Percentiles rank a stretch among this genome's conserved stretches.
phyloP scores from a whole-genome alignment of 1,284 basidiomycete genomes.

The Ganoderma leucocontextum region DNA sequence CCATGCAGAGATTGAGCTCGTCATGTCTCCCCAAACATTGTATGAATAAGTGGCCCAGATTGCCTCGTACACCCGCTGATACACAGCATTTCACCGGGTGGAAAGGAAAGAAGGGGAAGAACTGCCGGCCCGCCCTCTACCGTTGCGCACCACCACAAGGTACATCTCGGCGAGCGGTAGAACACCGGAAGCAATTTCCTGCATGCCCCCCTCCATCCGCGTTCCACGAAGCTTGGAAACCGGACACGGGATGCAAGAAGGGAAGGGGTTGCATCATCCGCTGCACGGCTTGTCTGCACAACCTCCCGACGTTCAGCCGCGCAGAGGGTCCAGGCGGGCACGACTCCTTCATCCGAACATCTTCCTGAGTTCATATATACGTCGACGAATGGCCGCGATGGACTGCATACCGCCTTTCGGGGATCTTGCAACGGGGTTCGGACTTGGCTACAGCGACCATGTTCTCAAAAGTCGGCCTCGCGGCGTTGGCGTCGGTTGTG shows the following conservation, averaged over 20 bases:
- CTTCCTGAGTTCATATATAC: conserved; percentile 22
- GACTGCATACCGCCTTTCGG: background rate
- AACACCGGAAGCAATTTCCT: conserved; percentile 10
- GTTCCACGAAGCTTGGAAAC: background rate
- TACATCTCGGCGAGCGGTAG: background rate
- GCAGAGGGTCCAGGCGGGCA: background rate
- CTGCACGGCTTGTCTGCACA: background rate
- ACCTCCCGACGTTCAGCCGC: conserved; percentile 2
- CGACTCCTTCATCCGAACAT: conserved; percentile 17
- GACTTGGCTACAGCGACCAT: conserved; percentile 9
- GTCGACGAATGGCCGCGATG: background rate
- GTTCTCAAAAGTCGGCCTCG: conserved; percentile 27
- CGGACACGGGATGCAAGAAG: background rate
- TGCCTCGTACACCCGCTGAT: too few relatives aligned
- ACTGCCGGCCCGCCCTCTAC: background rate
- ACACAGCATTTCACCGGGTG: too few relatives aligned
- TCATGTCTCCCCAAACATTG: too few relatives aligned
- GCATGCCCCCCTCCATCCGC: background rate
- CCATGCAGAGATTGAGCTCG: too few relatives aligned
- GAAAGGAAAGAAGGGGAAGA: background rate
- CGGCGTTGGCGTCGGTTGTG: conserved; percentile 29
- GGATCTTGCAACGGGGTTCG: background rate
- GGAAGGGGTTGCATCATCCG: background rate
- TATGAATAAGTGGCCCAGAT: too few relatives aligned
- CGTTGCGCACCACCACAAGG: background rate